These are phyloP conservation scores for Thielaviopsis ethacetica DNA, from an alignment of 2,329 filamentous ascomycete genomes.

Conservation along the genomic window DNA sequence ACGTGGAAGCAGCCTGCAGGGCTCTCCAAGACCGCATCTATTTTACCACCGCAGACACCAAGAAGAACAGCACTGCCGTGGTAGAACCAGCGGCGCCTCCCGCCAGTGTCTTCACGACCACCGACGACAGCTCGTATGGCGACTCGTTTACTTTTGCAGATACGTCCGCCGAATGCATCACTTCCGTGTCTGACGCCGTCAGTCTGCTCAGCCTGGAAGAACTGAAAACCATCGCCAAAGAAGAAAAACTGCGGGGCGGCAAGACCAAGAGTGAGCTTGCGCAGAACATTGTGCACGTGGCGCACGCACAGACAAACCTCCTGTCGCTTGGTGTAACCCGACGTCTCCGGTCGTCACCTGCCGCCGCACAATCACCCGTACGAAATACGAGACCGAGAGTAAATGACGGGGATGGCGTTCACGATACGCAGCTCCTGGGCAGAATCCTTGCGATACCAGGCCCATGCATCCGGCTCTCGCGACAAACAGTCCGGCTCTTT, in stretches of 20 bases:
- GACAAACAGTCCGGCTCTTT: constrained; percentile 61
- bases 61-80: too few species aligned
- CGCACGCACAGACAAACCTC: constrained; percentile 60
- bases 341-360: not conserved
- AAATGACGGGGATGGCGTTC: constrained; percentile 40
- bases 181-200: constrained; percentile 66
- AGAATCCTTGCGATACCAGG: constrained; percentile 69
- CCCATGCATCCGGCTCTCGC: constrained; percentile 66
- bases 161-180: constrained; percentile 55
- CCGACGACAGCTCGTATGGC: constrained; percentile 25
- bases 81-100: too few species aligned
- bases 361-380: too few species aligned
- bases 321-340: constrained; percentile 36
- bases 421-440: constrained; percentile 45
- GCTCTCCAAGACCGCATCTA: constrained; percentile 39
- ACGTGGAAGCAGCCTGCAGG: constrained; percentile 48
- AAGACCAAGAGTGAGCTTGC: constrained; percentile 76
- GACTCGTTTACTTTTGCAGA: constrained; percentile 64
- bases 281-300: constrained; percentile 55
- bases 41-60: not conserved
- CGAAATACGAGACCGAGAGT: constrained; percentile 15
- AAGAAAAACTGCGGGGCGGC: constrained; percentile 72
- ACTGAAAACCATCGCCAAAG: constrained; percentile 67
- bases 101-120: not conserved
- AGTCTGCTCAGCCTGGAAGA: constrained; percentile 74